A percentile compares a stretch with the other conserved stretches of the same genome.
phyloP scores from a whole-genome alignment of 2,329 filamentous ascomycete species.

The Epichloe elymi region DNA sequence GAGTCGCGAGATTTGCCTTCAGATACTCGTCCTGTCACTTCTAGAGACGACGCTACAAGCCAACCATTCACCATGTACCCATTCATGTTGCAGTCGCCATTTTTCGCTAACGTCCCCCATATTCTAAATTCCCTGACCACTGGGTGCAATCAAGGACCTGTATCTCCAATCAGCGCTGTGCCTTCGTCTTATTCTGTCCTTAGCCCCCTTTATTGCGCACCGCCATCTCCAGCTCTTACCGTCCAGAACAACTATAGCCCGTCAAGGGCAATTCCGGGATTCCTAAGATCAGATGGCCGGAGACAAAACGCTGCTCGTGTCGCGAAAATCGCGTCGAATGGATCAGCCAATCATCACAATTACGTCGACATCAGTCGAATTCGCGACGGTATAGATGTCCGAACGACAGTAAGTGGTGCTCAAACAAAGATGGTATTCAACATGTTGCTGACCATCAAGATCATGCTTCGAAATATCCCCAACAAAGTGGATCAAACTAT shows the following conservation, averaged over 20 bases:
- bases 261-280: constrained; percentile 22
- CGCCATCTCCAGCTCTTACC: constrained; percentile 22
- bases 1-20: constrained; percentile 4
- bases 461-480: constrained; percentile 92
- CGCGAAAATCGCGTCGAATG: constrained; percentile 32
- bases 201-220: constrained; percentile 17
- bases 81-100: constrained; percentile 19
- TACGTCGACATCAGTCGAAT: constrained; percentile 49
- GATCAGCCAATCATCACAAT: constrained; percentile 41
- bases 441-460: constrained; percentile 31
- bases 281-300: constrained; percentile 26
- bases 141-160: constrained; percentile 7
- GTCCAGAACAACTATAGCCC: constrained; percentile 26
- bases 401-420: constrained; percentile 53
- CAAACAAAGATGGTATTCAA: not conserved
- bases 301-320: constrained; percentile 37
- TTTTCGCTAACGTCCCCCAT: constrained; percentile 15
- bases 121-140: constrained; percentile 15
- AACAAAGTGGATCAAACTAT: constrained; percentile 72
- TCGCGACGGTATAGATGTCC: constrained; percentile 54
- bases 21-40: constrained; percentile 2
- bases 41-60: constrained; percentile 11
- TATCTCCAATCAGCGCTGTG: constrained; percentile 16
- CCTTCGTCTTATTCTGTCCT: constrained; percentile 19
- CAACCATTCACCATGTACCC: constrained; percentile 20